Base-by-base conservation (phyloP, 345 rosid species). In the Salix koriyanagi region DNA sequence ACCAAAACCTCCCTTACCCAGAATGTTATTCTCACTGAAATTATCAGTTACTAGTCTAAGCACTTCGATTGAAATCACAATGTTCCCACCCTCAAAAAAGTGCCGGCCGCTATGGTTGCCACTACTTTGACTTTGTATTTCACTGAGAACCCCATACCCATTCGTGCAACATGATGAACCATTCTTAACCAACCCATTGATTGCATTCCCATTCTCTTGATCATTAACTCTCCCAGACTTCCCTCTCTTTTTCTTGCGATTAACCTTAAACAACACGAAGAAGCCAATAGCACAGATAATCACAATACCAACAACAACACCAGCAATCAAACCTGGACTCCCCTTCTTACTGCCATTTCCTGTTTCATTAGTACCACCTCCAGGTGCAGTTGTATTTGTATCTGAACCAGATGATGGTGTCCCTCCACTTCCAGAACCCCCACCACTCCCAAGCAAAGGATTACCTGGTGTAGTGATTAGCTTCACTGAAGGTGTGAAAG, bases 1-100 rank as follows among this genome's bases (percentile, higher is more conserved):
- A 30, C 98, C 97, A 25, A 92, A 94, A 39, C 98, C 98, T 14
- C 97, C 97, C 80, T 84, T 90, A 4, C 98, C 97, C 81, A 92
- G 74, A 65, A 94, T 79, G 67, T 89, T 92, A 9, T 83, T 79
- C 73, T 89, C 92, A 6, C 85, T 88, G 82, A 94, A 94, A 76
- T 92, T 88, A 67, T 87, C 76, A 0, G 98, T 94, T 70, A 91
- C 97, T 71, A 91, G 89, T 16, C 85, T 82, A 34, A 94, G 86
- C 37, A 94, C 90, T 70, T 94, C 85, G 39, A 92, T 87, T 0
- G 98, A 84, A 79, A 94, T 89, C 1, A 84, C 80, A 52, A 84
- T 89, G 76, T 86, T 90, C 72, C 91, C 93, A 60, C 85, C 94
- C 72, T 89, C 92, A 26, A 86, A 84, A 74, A 86, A 79, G 65